Percentiles rank a stretch among this genome's conserved stretches.
Conservation (phyloP, 768 basidiomycete genomes). For the Hygrophoropsis aurantiaca region DNA sequence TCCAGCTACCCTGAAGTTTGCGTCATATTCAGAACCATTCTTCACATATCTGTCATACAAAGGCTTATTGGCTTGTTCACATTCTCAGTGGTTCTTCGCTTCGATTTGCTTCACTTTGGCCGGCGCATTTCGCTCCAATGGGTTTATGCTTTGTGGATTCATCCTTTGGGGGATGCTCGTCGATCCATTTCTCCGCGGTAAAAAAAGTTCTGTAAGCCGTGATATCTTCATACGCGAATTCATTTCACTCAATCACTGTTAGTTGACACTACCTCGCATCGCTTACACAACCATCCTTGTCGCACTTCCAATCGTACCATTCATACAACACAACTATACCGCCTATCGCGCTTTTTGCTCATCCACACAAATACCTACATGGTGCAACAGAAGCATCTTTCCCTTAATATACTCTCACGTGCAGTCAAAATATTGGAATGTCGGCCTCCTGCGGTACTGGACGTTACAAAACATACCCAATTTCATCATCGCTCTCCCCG, state of each 20-base stretch:
- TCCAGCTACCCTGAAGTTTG: constrained; percentile 68
- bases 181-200: constrained; percentile 45
- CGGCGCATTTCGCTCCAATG: constrained; percentile 72
- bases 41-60: constrained; percentile 80
- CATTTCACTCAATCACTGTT: neutral
- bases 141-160: constrained; percentile 74
- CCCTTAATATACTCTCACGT: constrained; percentile 83
- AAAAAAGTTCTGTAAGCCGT: constrained; percentile 27
- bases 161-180: constrained; percentile 71
- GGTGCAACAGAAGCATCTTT: constrained; percentile 57
- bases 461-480: constrained; percentile 81
- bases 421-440: constrained; percentile 84
- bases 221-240: neutral
- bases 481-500: constrained; percentile 76
- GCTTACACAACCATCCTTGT: constrained; percentile 42
- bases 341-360: constrained; percentile 72
- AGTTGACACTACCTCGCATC: constrained; percentile 36
- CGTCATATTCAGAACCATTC: constrained; percentile 83
- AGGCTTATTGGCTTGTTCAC: constrained; percentile 32
- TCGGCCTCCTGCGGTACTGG: constrained; percentile 88
- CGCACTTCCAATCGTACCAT: constrained; percentile 57
- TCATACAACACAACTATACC: constrained; percentile 65
- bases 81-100: constrained; percentile 51
- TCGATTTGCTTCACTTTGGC: constrained; percentile 65
- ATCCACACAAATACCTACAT: constrained; percentile 34